Evolutionary conservation across 2,329 filamentous ascomycete species (phyloP).

Genomic region (Penicillium italicum): DNA sequence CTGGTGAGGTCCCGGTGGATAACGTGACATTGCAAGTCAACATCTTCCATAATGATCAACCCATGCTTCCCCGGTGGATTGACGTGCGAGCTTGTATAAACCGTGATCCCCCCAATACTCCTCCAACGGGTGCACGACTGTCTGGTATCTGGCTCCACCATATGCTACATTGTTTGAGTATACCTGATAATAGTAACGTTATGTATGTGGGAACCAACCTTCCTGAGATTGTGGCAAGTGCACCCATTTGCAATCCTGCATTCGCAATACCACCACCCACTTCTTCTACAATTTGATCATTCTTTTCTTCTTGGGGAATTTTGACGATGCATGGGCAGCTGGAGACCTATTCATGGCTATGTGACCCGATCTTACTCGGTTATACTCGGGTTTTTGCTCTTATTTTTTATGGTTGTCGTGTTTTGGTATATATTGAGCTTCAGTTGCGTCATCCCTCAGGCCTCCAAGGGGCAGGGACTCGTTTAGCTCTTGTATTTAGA

Average conservation of each 20-base stretch:
- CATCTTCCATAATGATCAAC: not conserved
- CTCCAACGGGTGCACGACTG: not conserved
- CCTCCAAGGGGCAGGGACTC: too few relatives aligned
- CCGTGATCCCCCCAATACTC: too few relatives aligned
- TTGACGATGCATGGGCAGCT: not conserved
- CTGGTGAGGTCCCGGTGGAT: not conserved
- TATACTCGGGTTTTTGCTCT: not conserved
- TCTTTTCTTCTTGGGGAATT: not conserved
- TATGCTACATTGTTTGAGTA: not conserved
- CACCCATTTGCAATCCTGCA: not conserved
- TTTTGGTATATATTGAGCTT: not conserved
- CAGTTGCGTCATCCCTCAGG: not conserved
- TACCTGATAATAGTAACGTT: not conserved
- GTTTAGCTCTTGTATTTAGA: not conserved
- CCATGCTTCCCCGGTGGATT: not conserved
- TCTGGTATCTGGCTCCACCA: not conserved
- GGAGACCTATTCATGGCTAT: not conserved
- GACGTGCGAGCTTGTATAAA: not conserved
- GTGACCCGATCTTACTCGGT: not conserved
- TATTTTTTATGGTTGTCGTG: not conserved
- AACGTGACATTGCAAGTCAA: not conserved
- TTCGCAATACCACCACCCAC: not conserved
- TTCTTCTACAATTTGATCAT: not conserved
- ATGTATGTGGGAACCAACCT: not conserved
- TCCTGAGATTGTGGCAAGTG: not conserved